Conservation (phyloP, 768 basidiomycete genomes). For the Tylopilus felleus region DNA sequence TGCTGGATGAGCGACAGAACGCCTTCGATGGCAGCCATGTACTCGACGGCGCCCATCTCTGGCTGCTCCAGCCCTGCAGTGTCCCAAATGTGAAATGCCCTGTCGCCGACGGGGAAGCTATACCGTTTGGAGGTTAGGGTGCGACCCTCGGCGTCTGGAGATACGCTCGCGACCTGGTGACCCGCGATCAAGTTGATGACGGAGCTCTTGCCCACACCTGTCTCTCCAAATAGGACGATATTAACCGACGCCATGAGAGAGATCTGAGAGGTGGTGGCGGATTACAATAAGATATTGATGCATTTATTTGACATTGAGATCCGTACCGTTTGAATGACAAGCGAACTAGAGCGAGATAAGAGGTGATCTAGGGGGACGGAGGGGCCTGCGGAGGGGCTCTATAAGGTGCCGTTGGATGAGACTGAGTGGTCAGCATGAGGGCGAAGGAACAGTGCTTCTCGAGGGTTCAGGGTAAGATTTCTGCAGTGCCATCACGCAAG, state of each 20-base stretch:
- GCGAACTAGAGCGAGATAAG: background rate
- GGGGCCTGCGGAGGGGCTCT: slow-evolving; percentile 1
- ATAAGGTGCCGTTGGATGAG: background rate
- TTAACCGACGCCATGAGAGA: slow-evolving; percentile 27
- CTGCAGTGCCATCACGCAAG: background rate
- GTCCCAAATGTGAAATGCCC: slow-evolving; percentile 26
- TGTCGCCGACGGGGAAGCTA: slow-evolving; percentile 16
- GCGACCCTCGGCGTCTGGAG: slow-evolving; percentile 28
- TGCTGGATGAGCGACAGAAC: slow-evolving; percentile 32
- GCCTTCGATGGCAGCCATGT: slow-evolving; percentile 28
- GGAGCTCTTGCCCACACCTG: slow-evolving; percentile 33
- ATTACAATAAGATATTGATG: background rate
- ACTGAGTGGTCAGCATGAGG: background rate
- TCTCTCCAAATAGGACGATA: slow-evolving; percentile 43
- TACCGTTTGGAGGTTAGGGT: slow-evolving; percentile 33
- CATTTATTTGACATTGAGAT: background rate
- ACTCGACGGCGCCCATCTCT: slow-evolving; percentile 15
- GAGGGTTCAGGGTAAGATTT: background rate
- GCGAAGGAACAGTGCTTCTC: too few relatives aligned
- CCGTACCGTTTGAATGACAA: slow-evolving; percentile 5
- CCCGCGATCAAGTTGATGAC: slow-evolving; percentile 32
- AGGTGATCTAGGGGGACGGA: background rate
- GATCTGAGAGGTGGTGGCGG: background rate
- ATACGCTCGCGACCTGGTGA: slow-evolving; percentile 13
- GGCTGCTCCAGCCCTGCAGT: slow-evolving; percentile 33